Evolutionary conservation across 1,284 basidiomycete species (phyloP).

Genomic region (Irpex lacteus): DNA sequence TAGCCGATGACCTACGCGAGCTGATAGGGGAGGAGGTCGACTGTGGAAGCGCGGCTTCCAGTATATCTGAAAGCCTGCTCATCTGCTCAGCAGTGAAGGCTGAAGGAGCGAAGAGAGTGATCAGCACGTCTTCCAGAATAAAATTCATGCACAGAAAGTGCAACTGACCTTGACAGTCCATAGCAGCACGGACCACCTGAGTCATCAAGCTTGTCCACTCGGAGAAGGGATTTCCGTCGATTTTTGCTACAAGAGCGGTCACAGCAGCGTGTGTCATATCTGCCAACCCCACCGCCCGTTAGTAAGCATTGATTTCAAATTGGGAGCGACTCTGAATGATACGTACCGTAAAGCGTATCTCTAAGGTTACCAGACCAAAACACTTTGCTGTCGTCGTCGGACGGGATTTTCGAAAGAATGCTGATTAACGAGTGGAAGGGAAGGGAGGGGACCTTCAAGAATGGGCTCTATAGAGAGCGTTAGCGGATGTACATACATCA

Average conservation of each 20-base stretch:
- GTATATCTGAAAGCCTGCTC: slow-evolving; percentile 35
- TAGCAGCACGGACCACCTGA: slow-evolving; percentile 50
- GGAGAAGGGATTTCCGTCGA: slow-evolving; percentile 33
- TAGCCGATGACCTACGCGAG: slow-evolving; percentile 15
- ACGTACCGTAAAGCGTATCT: slow-evolving; percentile 65
- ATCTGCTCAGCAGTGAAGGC: slow-evolving; percentile 64
- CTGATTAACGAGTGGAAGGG: slow-evolving; percentile 75
- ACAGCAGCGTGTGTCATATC: slow-evolving; percentile 27
- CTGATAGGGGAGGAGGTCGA: slow-evolving; percentile 25
- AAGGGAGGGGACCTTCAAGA: slow-evolving; percentile 76
- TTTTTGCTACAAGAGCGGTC: slow-evolving; percentile 31
- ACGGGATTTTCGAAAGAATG: slow-evolving; percentile 71
- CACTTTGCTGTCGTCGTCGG: slow-evolving; percentile 65
- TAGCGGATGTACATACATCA: slow-evolving; percentile 5
- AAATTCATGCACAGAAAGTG: background rate
- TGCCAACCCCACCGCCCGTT: background rate
- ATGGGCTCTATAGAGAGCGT: slow-evolving; percentile 57
- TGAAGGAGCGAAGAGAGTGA: slow-evolving; percentile 21
- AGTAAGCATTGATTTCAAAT: too few species aligned
- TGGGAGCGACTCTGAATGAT: slow-evolving; percentile 24
- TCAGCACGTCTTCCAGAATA: background rate
- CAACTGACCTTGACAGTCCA: slow-evolving; percentile 53
- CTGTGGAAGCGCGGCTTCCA: slow-evolving; percentile 29
- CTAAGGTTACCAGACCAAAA: slow-evolving; percentile 62
- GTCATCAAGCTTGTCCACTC: slow-evolving; percentile 39